Conservation (phyloP, 83 land plant genomes). For the Isoetes engelmannii region DNA sequence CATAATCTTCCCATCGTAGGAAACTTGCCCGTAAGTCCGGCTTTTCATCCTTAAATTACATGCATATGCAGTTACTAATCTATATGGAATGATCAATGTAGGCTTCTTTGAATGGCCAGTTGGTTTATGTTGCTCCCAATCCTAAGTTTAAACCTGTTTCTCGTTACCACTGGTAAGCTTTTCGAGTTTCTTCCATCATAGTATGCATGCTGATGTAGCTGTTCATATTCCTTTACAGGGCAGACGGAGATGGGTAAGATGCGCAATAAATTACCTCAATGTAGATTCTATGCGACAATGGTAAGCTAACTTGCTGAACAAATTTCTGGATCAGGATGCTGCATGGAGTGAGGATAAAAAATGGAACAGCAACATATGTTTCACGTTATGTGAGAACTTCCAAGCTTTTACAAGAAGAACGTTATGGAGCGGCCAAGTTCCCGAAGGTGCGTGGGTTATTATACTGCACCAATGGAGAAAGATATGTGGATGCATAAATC, state of each 20-base stretch:
- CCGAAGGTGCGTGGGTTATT: conserved; percentile 19
- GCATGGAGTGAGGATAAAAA: conserved; percentile 33
- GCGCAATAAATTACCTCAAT: not conserved
- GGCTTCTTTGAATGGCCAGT: conserved; percentile 31
- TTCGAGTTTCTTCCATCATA: not conserved
- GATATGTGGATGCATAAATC: too few relatives aligned
- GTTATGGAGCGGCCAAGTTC: conserved; percentile 29
- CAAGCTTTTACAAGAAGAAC: conserved; percentile 29
- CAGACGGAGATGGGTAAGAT: conserved; percentile 45
- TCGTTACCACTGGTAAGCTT: conserved; percentile 27
- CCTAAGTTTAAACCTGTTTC: conserved; percentile 31
- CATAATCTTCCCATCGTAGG: not conserved
- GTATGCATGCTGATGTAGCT: not conserved
- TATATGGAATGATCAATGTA: not conserved
- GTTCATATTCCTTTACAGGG: conserved; percentile 14
- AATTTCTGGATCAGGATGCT: conserved; percentile 25
- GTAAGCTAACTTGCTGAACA: not conserved
- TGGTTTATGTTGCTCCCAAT: conserved; percentile 30
- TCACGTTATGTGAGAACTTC: conserved; percentile 32
- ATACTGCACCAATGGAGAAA: too few relatives aligned
- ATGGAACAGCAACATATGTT: conserved; percentile 36
- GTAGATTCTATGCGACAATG: not conserved
- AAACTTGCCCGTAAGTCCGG: conserved; percentile 3
- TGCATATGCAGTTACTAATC: not conserved
- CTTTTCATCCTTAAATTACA: not conserved